Conservation (phyloP, 768 basidiomycete species). For the Cystofilobasidium macerans region DNA sequence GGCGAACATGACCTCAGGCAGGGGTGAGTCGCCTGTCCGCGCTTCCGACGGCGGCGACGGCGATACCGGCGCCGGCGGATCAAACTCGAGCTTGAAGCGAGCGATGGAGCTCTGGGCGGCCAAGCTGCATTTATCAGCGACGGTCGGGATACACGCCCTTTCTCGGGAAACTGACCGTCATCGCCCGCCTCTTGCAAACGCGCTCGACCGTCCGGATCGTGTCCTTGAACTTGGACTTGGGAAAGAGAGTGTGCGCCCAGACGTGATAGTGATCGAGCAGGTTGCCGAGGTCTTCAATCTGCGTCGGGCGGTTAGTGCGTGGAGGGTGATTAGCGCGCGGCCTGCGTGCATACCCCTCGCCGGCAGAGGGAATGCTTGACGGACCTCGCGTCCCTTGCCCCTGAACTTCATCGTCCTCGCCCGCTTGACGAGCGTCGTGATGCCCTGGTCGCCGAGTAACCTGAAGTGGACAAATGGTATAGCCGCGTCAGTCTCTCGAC, state of each 20-base stretch:
- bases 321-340: not conserved
- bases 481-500: not conserved
- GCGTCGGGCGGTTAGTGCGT: not conserved
- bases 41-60: not conserved
- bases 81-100: not conserved
- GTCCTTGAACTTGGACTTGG: constrained; percentile 74
- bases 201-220: constrained; percentile 78
- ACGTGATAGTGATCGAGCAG: constrained; percentile 78
- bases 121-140: not conserved
- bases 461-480: constrained; percentile 33
- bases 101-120: not conserved
- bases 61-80: not conserved
- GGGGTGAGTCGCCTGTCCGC: not conserved
- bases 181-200: constrained; percentile 69
- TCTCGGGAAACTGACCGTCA: constrained; percentile 53
- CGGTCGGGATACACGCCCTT: not conserved
- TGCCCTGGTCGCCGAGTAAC: constrained; percentile 60
- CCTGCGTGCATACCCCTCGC: no score
- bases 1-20: not conserved
- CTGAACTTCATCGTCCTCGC: constrained; percentile 66
- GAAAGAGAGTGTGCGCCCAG: constrained; percentile 89
- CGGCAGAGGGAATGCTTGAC: constrained; percentile 23
- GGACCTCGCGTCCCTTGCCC: constrained; percentile 87
- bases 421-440: constrained; percentile 65
- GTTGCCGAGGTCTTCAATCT: constrained; percentile 72